Evolutionary conservation across 2,329 filamentous ascomycete genomes (phyloP).

Genomic region (Lasiodiplodia hormozganensis): DNA sequence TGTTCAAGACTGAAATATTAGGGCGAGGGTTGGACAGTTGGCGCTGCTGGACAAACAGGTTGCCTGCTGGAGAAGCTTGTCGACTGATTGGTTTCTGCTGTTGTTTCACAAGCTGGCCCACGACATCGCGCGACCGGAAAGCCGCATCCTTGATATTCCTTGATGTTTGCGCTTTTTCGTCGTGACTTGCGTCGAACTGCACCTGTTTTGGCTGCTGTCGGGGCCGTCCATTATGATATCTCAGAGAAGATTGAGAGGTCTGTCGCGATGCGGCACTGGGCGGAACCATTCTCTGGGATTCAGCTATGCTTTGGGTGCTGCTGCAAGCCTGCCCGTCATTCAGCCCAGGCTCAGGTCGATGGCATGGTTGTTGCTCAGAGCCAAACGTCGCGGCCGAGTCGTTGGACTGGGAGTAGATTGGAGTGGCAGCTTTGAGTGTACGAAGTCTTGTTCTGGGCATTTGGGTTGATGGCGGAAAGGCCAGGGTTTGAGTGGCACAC

Average conservation of each 20-base stretch:
- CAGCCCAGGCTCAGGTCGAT: background rate
- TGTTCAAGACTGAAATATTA: background rate
- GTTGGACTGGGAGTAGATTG: background rate
- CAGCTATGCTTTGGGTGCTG: background rate
- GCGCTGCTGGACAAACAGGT: background rate
- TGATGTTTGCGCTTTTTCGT: background rate
- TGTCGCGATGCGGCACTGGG: background rate
- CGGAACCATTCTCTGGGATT: background rate
- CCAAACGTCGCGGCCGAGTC: background rate
- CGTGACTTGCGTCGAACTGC: background rate
- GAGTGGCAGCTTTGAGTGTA: background rate
- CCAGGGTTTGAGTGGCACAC: background rate
- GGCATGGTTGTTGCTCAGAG: background rate
- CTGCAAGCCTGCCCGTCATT: background rate
- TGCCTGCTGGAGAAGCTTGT: background rate
- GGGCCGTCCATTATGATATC: background rate
- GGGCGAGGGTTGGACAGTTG: background rate
- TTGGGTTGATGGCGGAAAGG: background rate
- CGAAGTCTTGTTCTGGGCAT: background rate
- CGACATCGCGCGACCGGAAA: background rate
- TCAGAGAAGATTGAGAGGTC: background rate
- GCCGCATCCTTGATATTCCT: background rate
- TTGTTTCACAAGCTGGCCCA: background rate
- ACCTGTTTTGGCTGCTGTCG: constrained; percentile 6
- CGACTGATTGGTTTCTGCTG: background rate